Evolutionary conservation across 2,329 filamentous ascomycete species (phyloP), one percentile per base, ranked within the genome.

Genomic region (Beauveria australis): DNA sequence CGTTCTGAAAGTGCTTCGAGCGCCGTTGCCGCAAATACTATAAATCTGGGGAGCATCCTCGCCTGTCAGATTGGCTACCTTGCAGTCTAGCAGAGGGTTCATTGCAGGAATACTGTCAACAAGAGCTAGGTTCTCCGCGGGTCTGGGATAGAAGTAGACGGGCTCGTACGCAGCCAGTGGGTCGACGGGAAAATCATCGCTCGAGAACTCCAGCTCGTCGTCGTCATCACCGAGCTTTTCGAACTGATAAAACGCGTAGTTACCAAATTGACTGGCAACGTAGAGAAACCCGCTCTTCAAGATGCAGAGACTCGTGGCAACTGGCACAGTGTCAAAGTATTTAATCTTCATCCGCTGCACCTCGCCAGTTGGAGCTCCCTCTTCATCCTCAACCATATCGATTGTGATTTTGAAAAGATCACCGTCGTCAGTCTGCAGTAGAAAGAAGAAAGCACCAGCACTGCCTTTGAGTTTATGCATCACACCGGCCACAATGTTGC

Each of bases 11-110:
- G 89, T 88, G 73, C 93, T 97, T 64, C 91, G 84, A 49, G 92
- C 91, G 10, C 93, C 91, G 62, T 89, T 89, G 10, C 95, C 94
- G 70, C 90, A 95, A 46, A 96, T 85, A 0, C 92, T 88, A 74
- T 97, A 99, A 26, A 99, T 96, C 70, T 99, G 95, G 14, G 94
- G 94, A 5, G 93, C 92, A 72, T 97, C 94, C 65, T 97, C 94
- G 51, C 91, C 87, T 0, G 89, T 91, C 33, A 97, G 78, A 67
- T 99, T 97, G 52, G 89, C 89, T 28, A 99, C 86, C 72, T 96
- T 93, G 76, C 91, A 93, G 70, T 93, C 92, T 72, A 96, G 84
- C 53, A 97, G 79, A 2, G 95, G 93, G 69, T 96, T 97, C 81
- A 97, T 87, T 9, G 92, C 89, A 66, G 92, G 84, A 66, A 96